Evolutionary conservation across 2,329 filamentous ascomycete species (phyloP).

Genomic region (Lecanicillium sp.): DNA sequence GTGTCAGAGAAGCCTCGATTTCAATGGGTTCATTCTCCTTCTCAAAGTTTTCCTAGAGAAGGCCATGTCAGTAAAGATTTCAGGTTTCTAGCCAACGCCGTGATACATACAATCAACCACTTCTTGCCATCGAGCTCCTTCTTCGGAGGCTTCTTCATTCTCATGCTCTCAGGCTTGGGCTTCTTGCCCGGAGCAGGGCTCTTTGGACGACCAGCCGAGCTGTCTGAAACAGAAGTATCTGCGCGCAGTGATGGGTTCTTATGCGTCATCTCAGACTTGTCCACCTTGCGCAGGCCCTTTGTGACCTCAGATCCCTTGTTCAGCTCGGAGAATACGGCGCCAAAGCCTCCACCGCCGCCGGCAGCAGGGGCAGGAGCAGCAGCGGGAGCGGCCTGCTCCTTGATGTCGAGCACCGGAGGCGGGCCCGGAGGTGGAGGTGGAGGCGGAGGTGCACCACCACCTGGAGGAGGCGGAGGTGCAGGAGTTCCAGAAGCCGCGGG

Average conservation of each 20-base stretch:
- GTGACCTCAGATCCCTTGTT: slow-evolving; percentile 89
- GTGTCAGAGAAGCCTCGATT: slow-evolving; percentile 71
- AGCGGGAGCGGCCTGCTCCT: slow-evolving; percentile 27
- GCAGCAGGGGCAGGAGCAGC: slow-evolving; percentile 28
- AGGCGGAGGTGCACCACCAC: slow-evolving; percentile 55
- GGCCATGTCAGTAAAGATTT: slow-evolving; percentile 7
- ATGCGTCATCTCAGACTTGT: slow-evolving; percentile 94
- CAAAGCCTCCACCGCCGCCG: slow-evolving; percentile 50
- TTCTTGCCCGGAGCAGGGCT: slow-evolving; percentile 84
- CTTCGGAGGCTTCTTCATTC: slow-evolving; percentile 70
- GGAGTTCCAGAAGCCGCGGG: slow-evolving; percentile 33
- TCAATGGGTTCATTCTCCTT: slow-evolving; percentile 64
- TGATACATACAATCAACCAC: slow-evolving; percentile 67
- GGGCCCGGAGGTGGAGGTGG: slow-evolving; percentile 66
- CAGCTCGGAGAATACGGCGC: slow-evolving; percentile 83
- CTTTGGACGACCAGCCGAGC: slow-evolving; percentile 55
- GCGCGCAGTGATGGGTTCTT: slow-evolving; percentile 88
- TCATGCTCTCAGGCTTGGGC: slow-evolving; percentile 79
- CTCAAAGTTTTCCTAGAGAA: slow-evolving; percentile 81
- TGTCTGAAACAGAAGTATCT: slow-evolving; percentile 58
- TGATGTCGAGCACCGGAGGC: slow-evolving; percentile 55
- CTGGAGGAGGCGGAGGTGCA: slow-evolving; percentile 42
- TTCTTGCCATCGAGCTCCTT: slow-evolving; percentile 83
- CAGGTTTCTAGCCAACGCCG: not conserved
- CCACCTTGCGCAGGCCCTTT: slow-evolving; percentile 82